These are phyloP conservation scores for Trichoderma erinaceum DNA, from an alignment of 495 filamentous ascomycete species.

Conservation along the genomic window DNA sequence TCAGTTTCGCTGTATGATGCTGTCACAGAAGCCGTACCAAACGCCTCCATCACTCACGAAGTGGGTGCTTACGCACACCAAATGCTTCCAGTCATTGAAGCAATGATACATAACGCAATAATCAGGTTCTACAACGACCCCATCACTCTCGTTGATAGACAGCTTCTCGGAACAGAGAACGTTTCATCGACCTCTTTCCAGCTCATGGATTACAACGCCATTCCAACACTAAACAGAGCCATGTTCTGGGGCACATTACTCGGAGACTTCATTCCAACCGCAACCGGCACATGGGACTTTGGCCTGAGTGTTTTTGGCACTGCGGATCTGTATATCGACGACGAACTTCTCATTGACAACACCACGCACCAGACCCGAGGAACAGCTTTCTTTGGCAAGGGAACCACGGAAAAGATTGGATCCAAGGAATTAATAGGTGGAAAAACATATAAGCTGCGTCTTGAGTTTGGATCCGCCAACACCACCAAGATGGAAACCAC, in stretches of 20 bases:
- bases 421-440: slow-evolving; percentile 50
- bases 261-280: not conserved
- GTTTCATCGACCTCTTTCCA: not conserved
- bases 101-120: not conserved
- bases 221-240: not conserved
- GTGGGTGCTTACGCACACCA: not conserved
- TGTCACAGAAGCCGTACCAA: not conserved
- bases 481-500: slow-evolving; percentile 5
- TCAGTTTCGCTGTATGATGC: slow-evolving; percentile 32
- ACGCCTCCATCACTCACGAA: not conserved
- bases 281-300: slow-evolving; percentile 37
- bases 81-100: not conserved
- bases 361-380: slow-evolving; percentile 54
- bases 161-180: not conserved
- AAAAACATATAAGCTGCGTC: slow-evolving; percentile 51
- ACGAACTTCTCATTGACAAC: slow-evolving; percentile 60
- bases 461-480: slow-evolving; percentile 57
- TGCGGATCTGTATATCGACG: slow-evolving; percentile 58
- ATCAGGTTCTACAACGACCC: slow-evolving; percentile 3
- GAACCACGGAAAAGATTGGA: slow-evolving; percentile 54
- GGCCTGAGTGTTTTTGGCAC: slow-evolving; percentile 62
- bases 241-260: not conserved
- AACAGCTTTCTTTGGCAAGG: slow-evolving; percentile 54
- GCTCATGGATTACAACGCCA: not conserved
- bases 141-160: not conserved